Conservation (phyloP, 257 asterid species). For the Petrea volubilis region DNA sequence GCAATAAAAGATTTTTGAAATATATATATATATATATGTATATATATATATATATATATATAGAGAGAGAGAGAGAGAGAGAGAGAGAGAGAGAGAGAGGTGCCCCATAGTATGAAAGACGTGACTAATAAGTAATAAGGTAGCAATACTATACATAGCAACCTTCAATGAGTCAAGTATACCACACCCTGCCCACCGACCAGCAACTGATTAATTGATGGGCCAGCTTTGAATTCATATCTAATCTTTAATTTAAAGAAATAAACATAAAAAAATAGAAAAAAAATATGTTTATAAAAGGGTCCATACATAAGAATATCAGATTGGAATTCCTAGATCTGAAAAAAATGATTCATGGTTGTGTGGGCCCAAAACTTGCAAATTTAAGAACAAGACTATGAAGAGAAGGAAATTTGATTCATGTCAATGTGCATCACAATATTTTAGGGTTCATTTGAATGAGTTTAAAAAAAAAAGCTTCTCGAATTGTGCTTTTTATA, state of each 20-base stretch:
- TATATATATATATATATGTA: too few species aligned
- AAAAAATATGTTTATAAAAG: too few species aligned
- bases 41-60: too few species aligned
- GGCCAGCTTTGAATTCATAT: slow-evolving; percentile 22
- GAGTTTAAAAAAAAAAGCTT: too few species aligned
- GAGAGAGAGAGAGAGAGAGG: too few species aligned
- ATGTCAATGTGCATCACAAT: slow-evolving; percentile 12
- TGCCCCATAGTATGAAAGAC: too few species aligned
- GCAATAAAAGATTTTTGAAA: not conserved
- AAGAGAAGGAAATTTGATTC: not conserved
- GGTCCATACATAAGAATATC: not conserved
- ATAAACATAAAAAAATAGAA: not conserved
- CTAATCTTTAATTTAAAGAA: not conserved
- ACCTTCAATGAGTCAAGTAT: slow-evolving; percentile 5
- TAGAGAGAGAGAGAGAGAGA: too few species aligned
- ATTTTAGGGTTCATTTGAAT: not conserved
- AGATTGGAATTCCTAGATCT: slow-evolving; percentile 7
- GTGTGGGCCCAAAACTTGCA: slow-evolving; percentile 5
- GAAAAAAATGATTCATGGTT: not conserved
- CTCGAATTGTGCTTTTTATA: too few species aligned
- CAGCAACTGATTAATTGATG: slow-evolving; percentile 14
- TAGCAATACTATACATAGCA: not conserved
- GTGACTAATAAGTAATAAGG: too few species aligned
- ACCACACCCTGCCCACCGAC: slow-evolving; percentile 14
- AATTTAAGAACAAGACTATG: not conserved